Percentiles rank a stretch among this genome's conserved stretches.
Conservation (phyloP, 2,329 filamentous ascomycete genomes). For the Aspergillus texensis region DNA sequence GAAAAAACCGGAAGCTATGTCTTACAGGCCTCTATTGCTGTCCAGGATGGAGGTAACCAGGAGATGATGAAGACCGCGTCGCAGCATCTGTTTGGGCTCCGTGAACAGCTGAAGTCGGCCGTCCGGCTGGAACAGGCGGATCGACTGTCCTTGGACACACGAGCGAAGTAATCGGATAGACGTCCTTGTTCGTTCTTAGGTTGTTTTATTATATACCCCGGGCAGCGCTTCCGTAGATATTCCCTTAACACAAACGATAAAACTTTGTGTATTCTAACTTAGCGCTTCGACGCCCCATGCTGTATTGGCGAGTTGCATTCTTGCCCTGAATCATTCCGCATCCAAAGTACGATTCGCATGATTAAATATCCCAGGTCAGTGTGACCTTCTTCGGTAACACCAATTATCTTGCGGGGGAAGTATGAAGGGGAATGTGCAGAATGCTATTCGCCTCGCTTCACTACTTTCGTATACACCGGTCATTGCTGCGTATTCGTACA, state of each 20-base stretch:
- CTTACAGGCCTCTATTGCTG: slow-evolving; percentile 59
- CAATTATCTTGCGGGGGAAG: background rate
- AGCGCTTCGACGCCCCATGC: background rate
- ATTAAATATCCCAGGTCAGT: background rate
- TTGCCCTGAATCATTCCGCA: background rate
- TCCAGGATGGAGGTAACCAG: slow-evolving; percentile 58
- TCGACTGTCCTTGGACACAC: slow-evolving; percentile 61
- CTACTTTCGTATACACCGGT: background rate
- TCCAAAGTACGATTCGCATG: background rate
- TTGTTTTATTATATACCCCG: slow-evolving; percentile 24
- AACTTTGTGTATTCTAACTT: background rate
- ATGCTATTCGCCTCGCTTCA: background rate
- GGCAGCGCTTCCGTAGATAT: slow-evolving; percentile 4
- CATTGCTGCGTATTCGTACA: background rate
- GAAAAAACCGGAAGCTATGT: slow-evolving; percentile 62
- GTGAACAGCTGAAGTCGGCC: slow-evolving; percentile 56
- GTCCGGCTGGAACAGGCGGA: slow-evolving; percentile 61
- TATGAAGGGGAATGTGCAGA: background rate
- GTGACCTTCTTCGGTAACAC: background rate
- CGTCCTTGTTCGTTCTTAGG: slow-evolving; percentile 14
- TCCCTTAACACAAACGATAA: background rate
- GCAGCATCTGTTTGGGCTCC: slow-evolving; percentile 58
- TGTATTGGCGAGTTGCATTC: background rate
- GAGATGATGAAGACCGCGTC: slow-evolving; percentile 57
- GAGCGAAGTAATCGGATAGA: slow-evolving; percentile 52